Evolutionary conservation across 2,329 filamentous ascomycete genomes (phyloP).

Genomic region (Zasmidium angulare): DNA sequence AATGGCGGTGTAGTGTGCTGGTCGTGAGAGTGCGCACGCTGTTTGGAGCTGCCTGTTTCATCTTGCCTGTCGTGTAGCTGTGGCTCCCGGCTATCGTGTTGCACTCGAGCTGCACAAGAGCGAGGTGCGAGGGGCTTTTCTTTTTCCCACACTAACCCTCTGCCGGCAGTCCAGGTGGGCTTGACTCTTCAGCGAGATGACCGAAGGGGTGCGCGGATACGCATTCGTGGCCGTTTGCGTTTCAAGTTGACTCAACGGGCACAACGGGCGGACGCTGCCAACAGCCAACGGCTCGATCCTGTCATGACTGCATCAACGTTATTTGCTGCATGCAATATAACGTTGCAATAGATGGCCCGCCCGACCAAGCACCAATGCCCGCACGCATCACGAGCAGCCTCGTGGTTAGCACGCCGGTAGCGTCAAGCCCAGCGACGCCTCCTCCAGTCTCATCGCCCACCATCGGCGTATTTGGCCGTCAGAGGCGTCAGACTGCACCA

Average conservation of each 20-base stretch:
- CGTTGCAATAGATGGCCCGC: background rate
- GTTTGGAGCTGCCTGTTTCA: slow-evolving; percentile 2
- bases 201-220: background rate
- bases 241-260: slow-evolving; percentile 4
- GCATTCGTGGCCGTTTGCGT: background rate
- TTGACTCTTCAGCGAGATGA: background rate
- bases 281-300: background rate
- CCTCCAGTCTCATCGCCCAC: background rate
- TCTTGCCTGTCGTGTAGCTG: slow-evolving; percentile 7
- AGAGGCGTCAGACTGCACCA: background rate
- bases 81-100: slow-evolving; percentile 9
- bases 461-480: background rate
- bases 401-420: slow-evolving; percentile 8
- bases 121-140: slow-evolving; percentile 4
- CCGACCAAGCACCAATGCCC: background rate
- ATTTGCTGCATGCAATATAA: background rate
- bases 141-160: background rate
- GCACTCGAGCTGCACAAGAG: slow-evolving; percentile 4
- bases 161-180: background rate
- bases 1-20: background rate
- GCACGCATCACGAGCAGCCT: slow-evolving; percentile 6
- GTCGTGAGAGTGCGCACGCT: background rate
- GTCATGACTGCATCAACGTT: background rate
- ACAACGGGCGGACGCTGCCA: background rate
- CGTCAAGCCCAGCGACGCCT: slow-evolving; percentile 6